A percentile compares a stretch with the other conserved stretches of the same genome.
Evolutionary conservation across 192 early-diverging fungal species (phyloP).

Genomic region (Gaertneriomyces sp.): DNA sequence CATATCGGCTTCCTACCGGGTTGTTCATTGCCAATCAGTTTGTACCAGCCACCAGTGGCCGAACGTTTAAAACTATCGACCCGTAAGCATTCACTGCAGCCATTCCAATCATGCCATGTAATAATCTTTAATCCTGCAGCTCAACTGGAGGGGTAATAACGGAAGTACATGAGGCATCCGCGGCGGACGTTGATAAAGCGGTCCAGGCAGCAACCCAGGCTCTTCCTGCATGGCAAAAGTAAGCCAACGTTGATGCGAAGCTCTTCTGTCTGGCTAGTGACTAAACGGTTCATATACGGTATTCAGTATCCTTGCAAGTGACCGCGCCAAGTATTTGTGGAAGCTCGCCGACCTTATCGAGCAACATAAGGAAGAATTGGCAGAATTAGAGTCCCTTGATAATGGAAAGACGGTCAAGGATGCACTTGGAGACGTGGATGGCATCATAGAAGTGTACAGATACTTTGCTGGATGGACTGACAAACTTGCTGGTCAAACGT

Average conservation of each 20-base stretch:
- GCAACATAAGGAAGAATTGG: constrained; percentile 29
- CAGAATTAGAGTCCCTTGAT: constrained; percentile 43
- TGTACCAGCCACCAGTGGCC: constrained; percentile 37
- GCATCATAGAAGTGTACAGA: constrained; percentile 17
- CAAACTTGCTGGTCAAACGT: constrained; percentile 20
- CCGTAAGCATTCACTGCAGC: constrained; percentile 23
- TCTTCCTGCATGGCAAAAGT: constrained; percentile 35
- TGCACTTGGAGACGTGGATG: constrained; percentile 25
- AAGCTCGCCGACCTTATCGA: constrained; percentile 45
- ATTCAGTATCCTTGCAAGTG: constrained; percentile 15
- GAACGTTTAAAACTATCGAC: constrained; percentile 41
- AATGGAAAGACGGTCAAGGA: constrained; percentile 43
- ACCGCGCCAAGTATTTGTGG: constrained; percentile 23
- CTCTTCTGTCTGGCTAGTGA: too few species aligned
- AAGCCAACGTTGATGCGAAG: background rate
- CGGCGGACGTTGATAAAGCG: constrained; percentile 45
- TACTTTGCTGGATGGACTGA: constrained; percentile 37
- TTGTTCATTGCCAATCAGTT: constrained; percentile 57
- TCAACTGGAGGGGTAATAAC: constrained; percentile 36
- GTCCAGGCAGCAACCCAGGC: constrained; percentile 41
- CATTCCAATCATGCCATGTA: background rate
- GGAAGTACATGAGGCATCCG: constrained; percentile 31
- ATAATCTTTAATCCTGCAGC: background rate
- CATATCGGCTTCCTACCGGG: constrained; percentile 36
- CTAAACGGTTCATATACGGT: background rate